These are phyloP conservation scores for Solanum corneliomulleri DNA, from an alignment of 257 asterid genomes.

Conservation along the genomic window DNA sequence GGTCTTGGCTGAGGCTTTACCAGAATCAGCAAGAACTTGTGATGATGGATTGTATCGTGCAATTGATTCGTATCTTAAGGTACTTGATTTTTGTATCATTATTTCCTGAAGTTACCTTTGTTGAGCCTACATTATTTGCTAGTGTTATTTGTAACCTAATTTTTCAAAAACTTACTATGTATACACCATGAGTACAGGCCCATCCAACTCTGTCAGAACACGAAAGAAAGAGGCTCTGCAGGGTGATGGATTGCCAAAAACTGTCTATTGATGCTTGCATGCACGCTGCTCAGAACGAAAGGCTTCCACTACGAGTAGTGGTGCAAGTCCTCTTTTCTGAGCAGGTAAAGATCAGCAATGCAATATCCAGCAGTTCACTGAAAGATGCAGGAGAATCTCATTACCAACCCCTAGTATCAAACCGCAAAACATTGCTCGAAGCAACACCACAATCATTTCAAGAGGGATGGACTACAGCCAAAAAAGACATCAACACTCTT, in stretches of 20 bases:
- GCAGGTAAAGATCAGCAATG: slow-evolving; percentile 83
- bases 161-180: neutral
- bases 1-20: slow-evolving; percentile 83
- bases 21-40: slow-evolving; percentile 84
- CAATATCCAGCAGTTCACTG: slow-evolving; percentile 46
- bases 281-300: slow-evolving; percentile 95
- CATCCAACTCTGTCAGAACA: slow-evolving; percentile 81
- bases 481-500: slow-evolving; percentile 80
- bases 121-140: neutral
- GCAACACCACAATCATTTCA: slow-evolving; percentile 94
- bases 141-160: neutral
- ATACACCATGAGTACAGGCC: slow-evolving; percentile 33
- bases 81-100: slow-evolving; percentile 2
- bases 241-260: slow-evolving; percentile 93
- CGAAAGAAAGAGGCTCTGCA: slow-evolving; percentile 80
- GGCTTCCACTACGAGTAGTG: slow-evolving; percentile 82
- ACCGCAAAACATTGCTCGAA: slow-evolving; percentile 63
- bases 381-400: slow-evolving; percentile 57
- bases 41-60: slow-evolving; percentile 90
- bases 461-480: slow-evolving; percentile 93
- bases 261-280: slow-evolving; percentile 92
- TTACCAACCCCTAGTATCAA: slow-evolving; percentile 53
- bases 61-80: slow-evolving; percentile 89
- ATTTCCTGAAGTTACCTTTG: neutral
- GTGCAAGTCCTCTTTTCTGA: slow-evolving; percentile 92